A percentile compares a stretch with the other conserved stretches of the same genome.
Conservation (phyloP, 192 early-diverging fungal species). For the Dissophora ornata region DNA sequence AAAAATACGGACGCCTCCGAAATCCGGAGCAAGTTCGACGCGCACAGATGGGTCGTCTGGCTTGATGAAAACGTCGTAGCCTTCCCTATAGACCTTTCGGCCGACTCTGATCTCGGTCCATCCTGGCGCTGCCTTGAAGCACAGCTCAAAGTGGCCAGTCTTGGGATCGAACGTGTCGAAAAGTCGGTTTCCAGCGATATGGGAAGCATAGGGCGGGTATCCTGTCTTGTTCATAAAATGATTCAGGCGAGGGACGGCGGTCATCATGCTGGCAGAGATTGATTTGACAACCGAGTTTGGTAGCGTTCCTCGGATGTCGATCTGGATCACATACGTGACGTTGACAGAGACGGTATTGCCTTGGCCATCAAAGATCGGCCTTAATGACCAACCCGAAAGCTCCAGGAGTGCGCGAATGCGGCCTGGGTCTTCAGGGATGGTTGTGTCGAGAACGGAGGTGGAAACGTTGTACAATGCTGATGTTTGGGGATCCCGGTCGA, state of each 20-base stretch:
- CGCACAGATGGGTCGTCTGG: slow-evolving; percentile 55
- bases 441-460: slow-evolving; percentile 59
- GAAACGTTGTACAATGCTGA: slow-evolving; percentile 58
- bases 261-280: slow-evolving; percentile 58
- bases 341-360: slow-evolving; percentile 53
- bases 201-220: slow-evolving; percentile 65
- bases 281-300: slow-evolving; percentile 57
- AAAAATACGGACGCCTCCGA: slow-evolving; percentile 56
- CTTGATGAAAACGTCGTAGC: slow-evolving; percentile 57
- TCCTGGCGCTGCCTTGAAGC: slow-evolving; percentile 53
- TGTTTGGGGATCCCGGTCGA: slow-evolving; percentile 62
- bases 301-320: slow-evolving; percentile 61
- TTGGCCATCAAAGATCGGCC: slow-evolving; percentile 56
- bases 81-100: slow-evolving; percentile 55
- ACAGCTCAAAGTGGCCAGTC: slow-evolving; percentile 55
- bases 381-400: slow-evolving; percentile 62
- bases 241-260: slow-evolving; percentile 55
- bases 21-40: slow-evolving; percentile 57
- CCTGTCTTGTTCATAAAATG: slow-evolving; percentile 59
- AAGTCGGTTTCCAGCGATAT: slow-evolving; percentile 58
- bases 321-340: slow-evolving; percentile 60
- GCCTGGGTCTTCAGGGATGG: slow-evolving; percentile 59
- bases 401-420: slow-evolving; percentile 56
- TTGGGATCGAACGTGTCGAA: slow-evolving; percentile 56
- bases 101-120: slow-evolving; percentile 62